Base-by-base conservation (phyloP, 345 rosid genomes). In the Raphanus raphanistrum region DNA sequence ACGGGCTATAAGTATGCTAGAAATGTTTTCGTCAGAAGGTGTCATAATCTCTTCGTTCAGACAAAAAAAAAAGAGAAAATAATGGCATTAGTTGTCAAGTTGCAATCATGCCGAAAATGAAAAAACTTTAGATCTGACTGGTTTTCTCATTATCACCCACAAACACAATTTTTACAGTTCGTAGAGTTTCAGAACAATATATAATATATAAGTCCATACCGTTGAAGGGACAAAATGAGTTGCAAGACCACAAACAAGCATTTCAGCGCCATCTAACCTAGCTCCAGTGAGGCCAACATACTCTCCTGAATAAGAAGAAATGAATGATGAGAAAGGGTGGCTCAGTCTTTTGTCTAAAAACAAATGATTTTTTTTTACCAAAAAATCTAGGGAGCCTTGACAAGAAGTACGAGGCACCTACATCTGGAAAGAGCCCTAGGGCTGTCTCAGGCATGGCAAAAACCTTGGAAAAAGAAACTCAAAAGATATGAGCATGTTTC, bases 391-490 rank as follows among this genome's bases (percentile, higher is more conserved):
- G 90, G 63, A 94, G 94, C 76, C 97, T 88, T 77, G 97, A 86
- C 86, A 94, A 82, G 87, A 87, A 91, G 67, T 84, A 93, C 2
- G 98, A 88, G 68, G 94, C 91, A 31, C 96, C 97, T 50, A 87
- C 82, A 80, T 94, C 98, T 36, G 94, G 98, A 81, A 94, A 91
- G 83, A 88, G 93, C 26, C 94, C 96, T 6, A 90, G 76, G 31
- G 85, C 88, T 71, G 94, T 88, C 83, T 94, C 97, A 63, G 96
- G 97, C 97, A 91, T 91, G 27, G 97, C 96, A 86, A 93, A 91
- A 71, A 88, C 76, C 97, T 93, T 41, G 4, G 50, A 72, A 26
- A 63, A 70, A 76, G 6, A 55, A 16, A 15, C 28, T 45, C 66
- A 65, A 59, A 70, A 77, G 6, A 71, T 60, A 68, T 58, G 1